These are phyloP conservation scores for Cladosporium halotolerans DNA, from an alignment of 2,329 filamentous ascomycete genomes.

Conservation along the genomic window DNA sequence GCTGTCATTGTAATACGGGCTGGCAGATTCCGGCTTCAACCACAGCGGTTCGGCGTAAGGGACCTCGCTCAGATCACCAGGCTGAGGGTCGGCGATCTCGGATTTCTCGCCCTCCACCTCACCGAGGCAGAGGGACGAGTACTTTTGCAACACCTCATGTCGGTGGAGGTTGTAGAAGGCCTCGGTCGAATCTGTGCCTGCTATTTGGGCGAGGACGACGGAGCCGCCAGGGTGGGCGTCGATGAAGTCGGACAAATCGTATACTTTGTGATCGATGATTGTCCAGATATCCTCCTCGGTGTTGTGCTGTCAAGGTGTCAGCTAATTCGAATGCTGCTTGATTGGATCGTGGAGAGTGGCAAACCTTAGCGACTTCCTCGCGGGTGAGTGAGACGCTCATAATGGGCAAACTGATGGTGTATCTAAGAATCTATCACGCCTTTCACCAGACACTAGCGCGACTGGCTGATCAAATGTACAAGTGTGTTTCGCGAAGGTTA, in stretches of 20 bases:
- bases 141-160: constrained; percentile 81
- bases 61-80: constrained; percentile 67
- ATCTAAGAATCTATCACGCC: no score
- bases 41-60: constrained; percentile 83
- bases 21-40: constrained; percentile 70
- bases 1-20: constrained; percentile 72
- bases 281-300: constrained; percentile 72
- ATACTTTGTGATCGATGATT: constrained; percentile 80
- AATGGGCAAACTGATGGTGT: neutral
- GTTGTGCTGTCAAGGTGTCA: constrained; percentile 50
- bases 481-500: neutral
- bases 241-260: constrained; percentile 78
- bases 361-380: constrained; percentile 26
- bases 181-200: constrained; percentile 71
- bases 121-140: constrained; percentile 67
- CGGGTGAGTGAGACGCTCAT: constrained; percentile 11
- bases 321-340: neutral
- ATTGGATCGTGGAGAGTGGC: neutral
- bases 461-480: no score
- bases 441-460: no score
- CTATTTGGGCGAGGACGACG: constrained; percentile 72
- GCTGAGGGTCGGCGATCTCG: constrained; percentile 61
- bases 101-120: constrained; percentile 68
- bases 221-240: constrained; percentile 80
- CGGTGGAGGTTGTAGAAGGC: constrained; percentile 90